Evolutionary conservation across 305 asterid species (phyloP).

Genomic region (Rubia occidens): DNA sequence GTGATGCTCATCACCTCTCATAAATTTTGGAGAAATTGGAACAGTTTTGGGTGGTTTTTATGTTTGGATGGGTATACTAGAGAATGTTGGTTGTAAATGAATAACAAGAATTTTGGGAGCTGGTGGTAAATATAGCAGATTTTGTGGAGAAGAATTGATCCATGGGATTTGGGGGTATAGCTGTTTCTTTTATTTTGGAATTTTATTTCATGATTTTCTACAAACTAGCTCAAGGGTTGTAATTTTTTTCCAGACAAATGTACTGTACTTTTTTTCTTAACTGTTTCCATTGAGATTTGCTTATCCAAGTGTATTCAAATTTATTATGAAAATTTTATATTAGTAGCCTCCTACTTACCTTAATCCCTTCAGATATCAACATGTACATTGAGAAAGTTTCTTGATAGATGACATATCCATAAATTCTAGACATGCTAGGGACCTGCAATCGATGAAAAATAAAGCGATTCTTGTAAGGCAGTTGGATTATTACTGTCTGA

Average conservation of each 20-base stretch:
- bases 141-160: slow-evolving; percentile 12
- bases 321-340: background rate
- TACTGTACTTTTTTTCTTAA: background rate
- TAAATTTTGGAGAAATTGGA: background rate
- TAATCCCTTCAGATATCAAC: too few species aligned
- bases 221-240: background rate
- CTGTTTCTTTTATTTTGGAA: slow-evolving; percentile 1
- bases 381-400: background rate
- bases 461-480: too few species aligned
- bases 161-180: slow-evolving; percentile 17
- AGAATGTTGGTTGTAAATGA: slow-evolving; percentile 29
- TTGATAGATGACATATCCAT: too few species aligned
- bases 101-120: slow-evolving; percentile 14
- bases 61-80: slow-evolving; percentile 13
- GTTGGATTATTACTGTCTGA: too few species aligned
- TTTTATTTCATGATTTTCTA: background rate
- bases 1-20: slow-evolving; percentile 24
- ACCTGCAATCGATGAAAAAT: too few species aligned
- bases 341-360: background rate
- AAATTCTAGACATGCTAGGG: too few species aligned
- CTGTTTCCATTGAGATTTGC: background rate
- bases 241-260: background rate
- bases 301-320: background rate
- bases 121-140: slow-evolving; percentile 21
- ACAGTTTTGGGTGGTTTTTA: slow-evolving; percentile 13